Base-by-base conservation (phyloP, 805 yeast genomes). In the Wickerhamiella sergipiensis region DNA sequence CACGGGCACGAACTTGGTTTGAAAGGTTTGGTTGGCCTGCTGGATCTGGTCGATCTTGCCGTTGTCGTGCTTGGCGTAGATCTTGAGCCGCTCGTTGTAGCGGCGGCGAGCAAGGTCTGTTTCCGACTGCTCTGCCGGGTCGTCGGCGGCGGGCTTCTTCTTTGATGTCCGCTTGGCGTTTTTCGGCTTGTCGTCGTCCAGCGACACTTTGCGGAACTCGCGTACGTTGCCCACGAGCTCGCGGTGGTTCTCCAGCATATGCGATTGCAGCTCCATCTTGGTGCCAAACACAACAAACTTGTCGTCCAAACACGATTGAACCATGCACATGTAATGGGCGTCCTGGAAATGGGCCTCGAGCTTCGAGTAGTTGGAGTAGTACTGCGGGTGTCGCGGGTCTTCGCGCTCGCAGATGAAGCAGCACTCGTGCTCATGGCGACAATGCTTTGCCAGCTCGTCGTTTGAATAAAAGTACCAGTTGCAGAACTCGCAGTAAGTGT, bases 261-360 rank as follows among this genome's bases (percentile, higher is more conserved):
- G 98, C 1, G 94, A 89, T 50, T 84, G 82, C 50, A 92, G 71
- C 58, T 88, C 97, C 50, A 88, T 66, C 49, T 85, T 92, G 55
- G 87, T 90, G 21, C 81, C 76, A 63, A 92, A 92, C 1, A 90
- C 98, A 21, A 92, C 92, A 67, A 92, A 90, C 63, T 85, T 85
- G 65, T 84, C 80, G 51, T 89, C 97, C 46, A 89, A 66, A 67
- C 99, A 92, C 12, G 75, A 61, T 46, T 78, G 85, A 18, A 84
- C 83, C 31, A 75, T 72, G 68, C 99, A 92, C 15, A 80, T 79
- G 65, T 71, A 86, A 66, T 92, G 99, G 43, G 74, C 79, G 3
- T 62, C 64, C 57, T 70, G 72, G 66, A 92, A 92, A 70, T 92
- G 99, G 15, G 71, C 69, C 58, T 79, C 83, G 50, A 92, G 71